phyloP scores from a whole-genome alignment of 2,329 filamentous ascomycete species.

The Pyrenophora seminiperda region DNA sequence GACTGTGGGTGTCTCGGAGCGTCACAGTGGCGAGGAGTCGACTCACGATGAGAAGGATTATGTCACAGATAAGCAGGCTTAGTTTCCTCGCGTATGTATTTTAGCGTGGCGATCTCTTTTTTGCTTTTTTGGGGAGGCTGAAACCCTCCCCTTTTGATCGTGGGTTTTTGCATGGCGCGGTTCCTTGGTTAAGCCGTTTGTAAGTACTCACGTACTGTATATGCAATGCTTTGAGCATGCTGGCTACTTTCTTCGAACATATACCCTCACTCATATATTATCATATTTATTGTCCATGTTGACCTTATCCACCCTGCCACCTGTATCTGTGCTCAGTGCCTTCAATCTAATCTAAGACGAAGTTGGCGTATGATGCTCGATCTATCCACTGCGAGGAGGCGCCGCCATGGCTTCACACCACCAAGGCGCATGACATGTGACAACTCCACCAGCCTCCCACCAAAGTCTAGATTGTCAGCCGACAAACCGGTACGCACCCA shows the following conservation, averaged over 20 bases:
- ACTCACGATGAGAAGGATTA: conserved; percentile 33
- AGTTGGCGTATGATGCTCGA: background rate
- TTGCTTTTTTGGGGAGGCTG: conserved; percentile 1
- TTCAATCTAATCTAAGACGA: too few relatives aligned
- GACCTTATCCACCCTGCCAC: background rate
- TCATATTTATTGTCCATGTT: background rate
- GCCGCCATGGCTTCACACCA: too few relatives aligned
- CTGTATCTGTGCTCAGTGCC: too few relatives aligned
- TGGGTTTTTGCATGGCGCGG: conserved; percentile 3
- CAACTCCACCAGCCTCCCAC: background rate
- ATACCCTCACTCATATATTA: conserved; percentile 18
- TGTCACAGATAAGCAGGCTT: conserved; percentile 29
- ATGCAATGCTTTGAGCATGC: too few relatives aligned
- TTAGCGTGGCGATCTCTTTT: background rate
- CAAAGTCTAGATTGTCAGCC: background rate
- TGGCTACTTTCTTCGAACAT: too few relatives aligned
- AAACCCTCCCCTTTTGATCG: conserved; percentile 8
- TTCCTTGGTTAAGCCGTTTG: background rate
- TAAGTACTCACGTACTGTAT: too few relatives aligned
- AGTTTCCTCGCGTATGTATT: conserved; percentile 18
- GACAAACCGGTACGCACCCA: background rate
- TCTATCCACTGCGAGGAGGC: background rate
- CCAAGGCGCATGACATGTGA: too few relatives aligned
- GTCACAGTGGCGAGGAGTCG: conserved; percentile 35
- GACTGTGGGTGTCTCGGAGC: conserved; percentile 33